phyloP scores from a whole-genome alignment of 2,329 filamentous ascomycete species.

The Fusarium subglutinans region DNA sequence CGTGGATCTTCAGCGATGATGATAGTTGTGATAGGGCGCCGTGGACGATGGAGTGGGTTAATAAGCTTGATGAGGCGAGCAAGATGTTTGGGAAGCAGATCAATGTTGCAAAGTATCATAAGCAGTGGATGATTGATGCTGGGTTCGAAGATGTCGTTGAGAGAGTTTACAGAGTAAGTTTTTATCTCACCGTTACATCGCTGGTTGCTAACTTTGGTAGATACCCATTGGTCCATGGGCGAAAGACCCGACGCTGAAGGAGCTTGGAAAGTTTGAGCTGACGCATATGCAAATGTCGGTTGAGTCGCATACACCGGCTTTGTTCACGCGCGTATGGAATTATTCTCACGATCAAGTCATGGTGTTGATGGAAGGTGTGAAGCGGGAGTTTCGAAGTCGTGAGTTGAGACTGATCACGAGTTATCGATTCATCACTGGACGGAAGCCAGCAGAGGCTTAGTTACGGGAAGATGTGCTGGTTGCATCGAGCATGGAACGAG shows the following conservation, averaged over 20 bases:
- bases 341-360: conserved; percentile 53
- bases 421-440: conserved; percentile 35
- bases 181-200: accelerated
- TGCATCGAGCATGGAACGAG: not conserved
- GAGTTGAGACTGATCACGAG: conserved; percentile 34
- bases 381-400: conserved; percentile 53
- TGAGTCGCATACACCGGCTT: conserved; percentile 52
- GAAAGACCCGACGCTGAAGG: conserved; percentile 49
- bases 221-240: conserved; percentile 53
- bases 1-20: conserved; percentile 52
- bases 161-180: conserved; percentile 22
- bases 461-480: not conserved
- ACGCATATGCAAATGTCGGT: conserved; percentile 55
- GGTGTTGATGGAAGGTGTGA: conserved; percentile 58
- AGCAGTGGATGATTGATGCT: conserved; percentile 51
- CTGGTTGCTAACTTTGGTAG: conserved; percentile 19
- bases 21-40: conserved; percentile 49
- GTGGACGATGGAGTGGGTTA: conserved; percentile 53
- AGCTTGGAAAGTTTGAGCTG: conserved; percentile 49
- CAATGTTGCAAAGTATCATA: conserved; percentile 50
- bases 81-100: conserved; percentile 51
- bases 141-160: conserved; percentile 50
- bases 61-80: conserved; percentile 49
- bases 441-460: not conserved
- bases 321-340: conserved; percentile 51